These are phyloP conservation scores for Hanseniaspora jakobsenii DNA, from an alignment of 805 yeast species.

Conservation along the genomic window DNA sequence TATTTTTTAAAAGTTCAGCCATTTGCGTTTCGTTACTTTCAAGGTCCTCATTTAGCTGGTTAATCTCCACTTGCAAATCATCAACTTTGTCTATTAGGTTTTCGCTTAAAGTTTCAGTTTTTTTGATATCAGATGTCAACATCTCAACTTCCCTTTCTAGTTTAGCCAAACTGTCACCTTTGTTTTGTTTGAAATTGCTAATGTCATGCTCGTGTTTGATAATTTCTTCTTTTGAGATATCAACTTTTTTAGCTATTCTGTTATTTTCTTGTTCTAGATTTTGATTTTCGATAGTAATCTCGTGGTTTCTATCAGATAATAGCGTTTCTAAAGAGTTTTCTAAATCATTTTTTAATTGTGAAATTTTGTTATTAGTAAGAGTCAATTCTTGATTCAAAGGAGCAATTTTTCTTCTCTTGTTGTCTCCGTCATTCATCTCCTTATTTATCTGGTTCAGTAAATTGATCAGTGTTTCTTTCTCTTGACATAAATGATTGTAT, in stretches of 20 bases:
- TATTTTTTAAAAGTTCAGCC: constrained; percentile 27
- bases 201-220: constrained; percentile 57
- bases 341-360: constrained; percentile 42
- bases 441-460: constrained; percentile 33
- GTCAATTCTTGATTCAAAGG: constrained; percentile 47
- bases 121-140: constrained; percentile 30
- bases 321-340: constrained; percentile 45
- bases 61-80: constrained; percentile 53
- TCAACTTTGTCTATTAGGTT: constrained; percentile 45
- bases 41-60: constrained; percentile 52
- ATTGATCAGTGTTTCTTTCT: constrained; percentile 32
- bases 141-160: constrained; percentile 40
- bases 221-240: constrained; percentile 35
- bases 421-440: no score
- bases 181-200: constrained; percentile 65
- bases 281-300: constrained; percentile 36
- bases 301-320: constrained; percentile 40
- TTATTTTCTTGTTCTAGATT: constrained; percentile 31
- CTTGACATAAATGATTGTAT: constrained; percentile 37
- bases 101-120: constrained; percentile 33
- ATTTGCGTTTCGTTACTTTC: constrained; percentile 34
- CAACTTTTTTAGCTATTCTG: constrained; percentile 28
- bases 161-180: constrained; percentile 65
- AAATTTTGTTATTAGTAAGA: constrained; percentile 47
- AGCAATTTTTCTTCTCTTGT: constrained; percentile 40